Percentiles rank a stretch among this genome's conserved stretches.
These are phyloP conservation scores for Calonectria ilicicola DNA, from an alignment of 2,329 filamentous ascomycete genomes.

Conservation along the genomic window DNA sequence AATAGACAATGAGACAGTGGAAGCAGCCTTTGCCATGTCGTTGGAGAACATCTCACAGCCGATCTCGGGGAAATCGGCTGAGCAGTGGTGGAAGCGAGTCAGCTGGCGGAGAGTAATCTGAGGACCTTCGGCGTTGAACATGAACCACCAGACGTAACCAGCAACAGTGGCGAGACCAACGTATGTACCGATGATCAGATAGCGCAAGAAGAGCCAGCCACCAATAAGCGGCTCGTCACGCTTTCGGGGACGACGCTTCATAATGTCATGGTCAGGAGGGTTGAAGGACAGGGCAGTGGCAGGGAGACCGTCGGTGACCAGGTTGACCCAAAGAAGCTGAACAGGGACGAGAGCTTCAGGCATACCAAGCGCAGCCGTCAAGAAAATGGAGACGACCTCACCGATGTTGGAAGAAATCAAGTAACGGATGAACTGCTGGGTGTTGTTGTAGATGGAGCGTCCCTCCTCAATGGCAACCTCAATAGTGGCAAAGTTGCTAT, in stretches of 20 bases:
- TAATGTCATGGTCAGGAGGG: constrained; percentile 97
- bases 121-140: constrained; percentile 91
- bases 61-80: constrained; percentile 85
- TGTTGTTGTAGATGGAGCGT: constrained; percentile 99
- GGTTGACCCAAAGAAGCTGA: constrained; percentile 97
- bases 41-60: constrained; percentile 93
- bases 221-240: constrained; percentile 92
- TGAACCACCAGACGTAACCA: constrained; percentile 99
- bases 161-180: constrained; percentile 95
- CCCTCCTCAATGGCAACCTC: constrained; percentile 96
- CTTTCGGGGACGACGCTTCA: constrained; percentile 91
- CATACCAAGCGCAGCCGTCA: constrained; percentile 96
- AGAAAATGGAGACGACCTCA: constrained; percentile 98
- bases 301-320: constrained; percentile 96
- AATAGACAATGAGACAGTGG: constrained; percentile 90
- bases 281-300: constrained; percentile 98
- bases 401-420: constrained; percentile 99
- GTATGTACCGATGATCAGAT: constrained; percentile 95
- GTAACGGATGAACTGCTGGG: constrained; percentile 99
- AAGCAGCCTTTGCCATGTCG: constrained; percentile 87
- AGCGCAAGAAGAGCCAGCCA: constrained; percentile 97
- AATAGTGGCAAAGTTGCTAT: constrained; percentile 99
- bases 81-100: constrained; percentile 94
- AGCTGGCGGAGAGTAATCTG: constrained; percentile 93
- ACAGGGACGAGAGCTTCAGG: constrained; percentile 97